A percentile compares a stretch with the other conserved stretches of the same genome.
phyloP scores from a whole-genome alignment of 176 grass and related monocot genomes.

The Musa beccarii region DNA sequence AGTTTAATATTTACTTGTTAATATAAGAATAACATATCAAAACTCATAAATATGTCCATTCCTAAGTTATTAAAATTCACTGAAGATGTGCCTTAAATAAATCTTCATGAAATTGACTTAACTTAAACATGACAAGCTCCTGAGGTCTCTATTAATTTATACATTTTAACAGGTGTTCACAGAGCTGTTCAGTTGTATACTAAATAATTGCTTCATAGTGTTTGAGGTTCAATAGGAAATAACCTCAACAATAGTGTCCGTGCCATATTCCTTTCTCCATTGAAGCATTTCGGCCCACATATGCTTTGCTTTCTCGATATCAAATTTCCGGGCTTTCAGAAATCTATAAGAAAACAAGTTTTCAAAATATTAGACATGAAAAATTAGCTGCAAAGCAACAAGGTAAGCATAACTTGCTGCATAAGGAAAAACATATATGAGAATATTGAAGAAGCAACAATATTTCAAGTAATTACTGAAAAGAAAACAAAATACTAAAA shows the following conservation, averaged over 20 bases:
- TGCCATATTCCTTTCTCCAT: slow-evolving; percentile 84
- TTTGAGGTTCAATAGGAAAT: background rate
- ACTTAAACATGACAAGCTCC: no score
- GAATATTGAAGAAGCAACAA: background rate
- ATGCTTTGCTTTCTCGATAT: slow-evolving; percentile 91
- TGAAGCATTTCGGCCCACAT: slow-evolving; percentile 98
- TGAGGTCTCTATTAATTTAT: no score
- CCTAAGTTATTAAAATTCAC: no score
- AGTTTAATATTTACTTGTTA: no score
- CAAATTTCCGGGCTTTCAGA: slow-evolving; percentile 86
- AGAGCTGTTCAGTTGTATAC: no score
- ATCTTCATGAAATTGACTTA: no score
- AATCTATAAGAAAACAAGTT: slow-evolving; percentile 44
- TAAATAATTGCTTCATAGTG: background rate
- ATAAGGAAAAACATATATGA: background rate
- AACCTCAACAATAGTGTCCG: slow-evolving; percentile 75
- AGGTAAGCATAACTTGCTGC: background rate
- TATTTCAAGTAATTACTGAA: no score
- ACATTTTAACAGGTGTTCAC: no score
- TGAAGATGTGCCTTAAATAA: no score
- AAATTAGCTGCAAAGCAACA: background rate
- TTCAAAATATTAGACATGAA: slow-evolving; percentile 5
- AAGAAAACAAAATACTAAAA: no score
- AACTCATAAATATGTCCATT: no score
- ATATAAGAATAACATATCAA: no score